Evolutionary conservation across 768 basidiomycete genomes (phyloP), one percentile per base, ranked within the genome.

Genomic region (Podaxis rugospora): DNA sequence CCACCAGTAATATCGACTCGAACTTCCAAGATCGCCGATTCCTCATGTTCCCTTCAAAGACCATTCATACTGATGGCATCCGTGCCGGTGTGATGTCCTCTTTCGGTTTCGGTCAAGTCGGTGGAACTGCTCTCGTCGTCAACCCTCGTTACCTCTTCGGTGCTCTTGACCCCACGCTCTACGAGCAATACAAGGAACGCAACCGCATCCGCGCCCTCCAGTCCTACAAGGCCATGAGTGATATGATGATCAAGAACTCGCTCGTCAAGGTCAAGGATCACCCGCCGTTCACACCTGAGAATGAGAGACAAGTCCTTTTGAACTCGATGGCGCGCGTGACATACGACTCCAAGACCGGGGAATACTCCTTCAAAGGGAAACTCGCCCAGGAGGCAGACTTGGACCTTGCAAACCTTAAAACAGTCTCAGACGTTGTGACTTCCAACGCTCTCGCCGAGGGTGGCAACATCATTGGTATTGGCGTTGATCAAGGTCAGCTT

Each of bases 31-130:
- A 93, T 59, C 93, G 92, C 71, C 87, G 86, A 61, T 86, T 89
- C 78, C 83, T 99, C 59, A 86, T 99, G 85, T 99, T 97, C 90
- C 97, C 96, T 5, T 99, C 97, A 23, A 95, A 90, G 78, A 84
- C 95, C 3, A 93, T 99, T 66, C 85, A 94, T 70, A 98, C 96
- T 4, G 95, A 98, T 67, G 92, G 93, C 63, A 87, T 98, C 66
- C 86, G 86, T 23, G 91, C 90, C 46, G 93, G 92, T 69, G 80
- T 90, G 58, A 92, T 94, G 93, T 90, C 90, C 87, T 95, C 93
- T 13, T 96, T 96, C 75, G 96, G 97, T 64, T 98, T 98, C 79
- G 95, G 97, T 68, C 97, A 98, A 83, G 96, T 98, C 63, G 97
- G 97, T 56, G 97, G 97, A 57, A 91, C 87, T 59, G 91, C 88